Evolutionary conservation across 176 grass and related monocot genomes (phyloP).

Genomic region (Tillandsia leiboldiana): DNA sequence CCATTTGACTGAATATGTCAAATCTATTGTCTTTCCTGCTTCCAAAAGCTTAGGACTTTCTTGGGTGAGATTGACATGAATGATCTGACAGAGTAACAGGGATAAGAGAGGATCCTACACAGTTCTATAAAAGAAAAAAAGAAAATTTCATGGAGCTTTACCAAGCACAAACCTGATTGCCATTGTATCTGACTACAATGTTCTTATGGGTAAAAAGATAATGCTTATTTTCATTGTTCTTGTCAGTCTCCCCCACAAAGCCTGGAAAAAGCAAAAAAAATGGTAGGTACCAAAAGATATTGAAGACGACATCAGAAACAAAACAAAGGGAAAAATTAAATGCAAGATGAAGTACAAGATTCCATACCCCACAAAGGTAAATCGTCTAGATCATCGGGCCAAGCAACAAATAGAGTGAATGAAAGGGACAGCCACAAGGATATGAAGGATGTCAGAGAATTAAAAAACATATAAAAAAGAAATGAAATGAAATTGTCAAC

Average conservation of each 20-base stretch:
- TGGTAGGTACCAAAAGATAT: conserved; percentile 10
- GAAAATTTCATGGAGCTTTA: background rate
- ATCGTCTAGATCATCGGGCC: conserved; percentile 51
- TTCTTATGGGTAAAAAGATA: conserved; percentile 90
- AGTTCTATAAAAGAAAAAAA: background rate
- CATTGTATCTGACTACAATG: conserved; percentile 70
- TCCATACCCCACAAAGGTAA: conserved; percentile 94
- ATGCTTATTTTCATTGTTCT: conserved; percentile 69
- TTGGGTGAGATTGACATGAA: conserved; percentile 81
- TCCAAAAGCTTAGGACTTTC: conserved; percentile 70
- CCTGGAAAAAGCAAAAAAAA: conserved; percentile 35
- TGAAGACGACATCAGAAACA: conserved; percentile 12
- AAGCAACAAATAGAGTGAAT: background rate
- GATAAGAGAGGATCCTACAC: conserved; percentile 5
- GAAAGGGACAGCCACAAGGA: conserved; percentile 3
- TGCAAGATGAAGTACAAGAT: conserved; percentile 9
- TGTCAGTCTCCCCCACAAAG: conserved; percentile 84
- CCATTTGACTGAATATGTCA: conserved; percentile 75
- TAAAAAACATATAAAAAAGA: conserved; percentile 14
- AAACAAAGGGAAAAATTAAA: conserved; percentile 2
- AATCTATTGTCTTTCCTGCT: conserved; percentile 44
- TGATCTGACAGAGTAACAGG: conserved; percentile 40
- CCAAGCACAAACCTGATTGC: conserved; percentile 54
- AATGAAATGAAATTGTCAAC: background rate
- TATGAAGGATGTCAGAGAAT: conserved; percentile 8